A percentile compares a stretch with the other conserved stretches of the same genome.
These are phyloP conservation scores for Lomentospora prolificans DNA, from an alignment of 2,329 filamentous ascomycete species.

Conservation along the genomic window DNA sequence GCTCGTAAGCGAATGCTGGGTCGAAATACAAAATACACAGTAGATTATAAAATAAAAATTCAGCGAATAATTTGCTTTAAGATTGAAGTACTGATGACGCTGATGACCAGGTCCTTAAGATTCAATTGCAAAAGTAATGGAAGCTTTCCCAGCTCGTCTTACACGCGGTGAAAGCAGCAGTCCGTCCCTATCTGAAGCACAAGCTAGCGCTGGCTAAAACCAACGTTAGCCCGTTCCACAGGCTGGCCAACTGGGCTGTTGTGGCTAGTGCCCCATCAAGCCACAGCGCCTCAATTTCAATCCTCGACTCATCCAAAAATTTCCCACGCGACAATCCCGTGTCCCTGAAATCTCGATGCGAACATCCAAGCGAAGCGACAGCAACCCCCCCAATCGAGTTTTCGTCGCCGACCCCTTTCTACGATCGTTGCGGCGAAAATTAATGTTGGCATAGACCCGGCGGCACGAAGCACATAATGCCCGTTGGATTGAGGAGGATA, in stretches of 20 bases:
- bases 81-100: too few relatives aligned
- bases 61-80: too few relatives aligned
- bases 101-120: too few relatives aligned
- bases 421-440: not conserved
- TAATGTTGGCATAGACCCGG: not conserved
- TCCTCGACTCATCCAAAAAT: not conserved
- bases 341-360: not conserved
- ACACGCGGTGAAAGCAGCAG: too few relatives aligned
- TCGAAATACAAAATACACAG: too few relatives aligned
- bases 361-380: not conserved
- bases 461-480: constrained; percentile 28
- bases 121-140: too few relatives aligned
- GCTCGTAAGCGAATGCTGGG: too few relatives aligned
- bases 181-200: too few relatives aligned
- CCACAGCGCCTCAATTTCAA: not conserved
- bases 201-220: too few relatives aligned
- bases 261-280: not conserved
- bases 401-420: not conserved
- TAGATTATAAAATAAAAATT: too few relatives aligned
- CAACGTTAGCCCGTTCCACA: too few relatives aligned
- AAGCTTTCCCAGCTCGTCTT: too few relatives aligned
- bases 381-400: not conserved
- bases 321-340: not conserved
- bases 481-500: constrained; percentile 41
- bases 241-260: not conserved